Evolutionary conservation across 2,329 filamentous ascomycete species (phyloP).

Genomic region (Lachnellula subtilissima): DNA sequence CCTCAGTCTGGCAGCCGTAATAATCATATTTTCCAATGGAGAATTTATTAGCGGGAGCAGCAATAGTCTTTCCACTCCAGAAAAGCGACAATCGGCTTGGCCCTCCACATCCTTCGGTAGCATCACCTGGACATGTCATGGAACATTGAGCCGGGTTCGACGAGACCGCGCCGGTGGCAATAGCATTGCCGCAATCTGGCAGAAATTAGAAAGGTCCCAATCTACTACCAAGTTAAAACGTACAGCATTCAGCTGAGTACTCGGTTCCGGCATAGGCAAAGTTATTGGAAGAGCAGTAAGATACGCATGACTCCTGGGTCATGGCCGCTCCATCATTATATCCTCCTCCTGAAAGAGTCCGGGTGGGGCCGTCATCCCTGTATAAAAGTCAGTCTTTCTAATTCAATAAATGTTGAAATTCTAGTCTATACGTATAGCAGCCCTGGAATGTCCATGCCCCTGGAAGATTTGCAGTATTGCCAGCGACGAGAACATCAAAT

Average conservation of each 20-base stretch:
- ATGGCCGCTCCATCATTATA: conserved; percentile 17
- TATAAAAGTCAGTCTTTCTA: conserved; percentile 1
- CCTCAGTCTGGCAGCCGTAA: conserved; percentile 47
- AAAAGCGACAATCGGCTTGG: conserved; percentile 27
- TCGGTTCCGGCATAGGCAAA: conserved; percentile 28
- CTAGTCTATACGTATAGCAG: conserved; percentile 21
- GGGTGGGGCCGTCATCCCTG: conserved; percentile 13
- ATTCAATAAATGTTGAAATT: background rate
- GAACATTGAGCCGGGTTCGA: conserved; percentile 17
- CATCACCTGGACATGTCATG: conserved; percentile 29
- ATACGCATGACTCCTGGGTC: conserved; percentile 27
- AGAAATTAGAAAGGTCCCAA: conserved; percentile 2
- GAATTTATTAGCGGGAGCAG: conserved; percentile 36
- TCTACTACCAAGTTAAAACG: conserved; percentile 2
- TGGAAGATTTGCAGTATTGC: conserved; percentile 9
- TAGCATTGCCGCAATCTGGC: conserved; percentile 19
- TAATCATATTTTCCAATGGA: conserved; percentile 41
- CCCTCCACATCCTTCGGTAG: conserved; percentile 32
- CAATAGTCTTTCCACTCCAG: conserved; percentile 23
- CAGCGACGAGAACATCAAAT: background rate
- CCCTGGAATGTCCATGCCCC: conserved; percentile 23
- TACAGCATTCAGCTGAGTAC: conserved; percentile 28
- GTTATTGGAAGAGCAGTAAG: conserved; percentile 19
- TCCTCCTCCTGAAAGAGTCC: conserved; percentile 18
- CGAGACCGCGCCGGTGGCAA: conserved; percentile 14